phyloP scores from a whole-genome alignment of 2,329 filamentous ascomycete species.

The Pseudopyricularia cyperi region DNA sequence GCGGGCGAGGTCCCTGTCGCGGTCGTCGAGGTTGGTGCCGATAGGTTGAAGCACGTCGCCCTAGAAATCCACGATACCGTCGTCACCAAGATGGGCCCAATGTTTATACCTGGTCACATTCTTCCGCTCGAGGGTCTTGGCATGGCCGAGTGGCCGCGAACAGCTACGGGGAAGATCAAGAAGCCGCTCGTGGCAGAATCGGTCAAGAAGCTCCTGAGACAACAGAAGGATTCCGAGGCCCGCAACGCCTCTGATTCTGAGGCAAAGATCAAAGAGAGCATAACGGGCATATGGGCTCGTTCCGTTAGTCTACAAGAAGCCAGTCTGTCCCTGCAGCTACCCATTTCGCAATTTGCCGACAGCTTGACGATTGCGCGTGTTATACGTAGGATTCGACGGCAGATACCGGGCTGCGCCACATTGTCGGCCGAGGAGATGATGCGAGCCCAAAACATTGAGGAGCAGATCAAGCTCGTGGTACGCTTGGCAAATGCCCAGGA shows the following conservation, averaged over 20 bases:
- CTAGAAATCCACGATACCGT: not conserved
- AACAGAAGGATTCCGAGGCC: not conserved
- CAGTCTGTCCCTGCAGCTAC: not conserved
- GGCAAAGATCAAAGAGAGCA: not conserved
- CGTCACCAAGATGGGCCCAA: not conserved
- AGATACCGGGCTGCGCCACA: not conserved
- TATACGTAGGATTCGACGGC: not conserved
- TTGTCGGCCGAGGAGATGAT: not conserved
- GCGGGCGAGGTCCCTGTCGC: not conserved
- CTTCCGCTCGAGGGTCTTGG: not conserved
- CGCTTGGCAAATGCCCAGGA: not conserved
- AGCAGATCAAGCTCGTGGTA: conserved; percentile 5
- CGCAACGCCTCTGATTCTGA: not conserved
- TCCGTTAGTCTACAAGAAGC: not conserved
- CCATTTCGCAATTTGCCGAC: not conserved
- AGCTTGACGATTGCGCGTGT: not conserved
- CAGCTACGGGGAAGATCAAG: not conserved
- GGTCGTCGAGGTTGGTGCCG: not conserved
- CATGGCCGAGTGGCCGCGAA: not conserved
- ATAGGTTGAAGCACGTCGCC: not conserved
- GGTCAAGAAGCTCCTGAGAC: not conserved
- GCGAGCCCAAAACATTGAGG: conserved; percentile 4
- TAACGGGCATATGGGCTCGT: not conserved
- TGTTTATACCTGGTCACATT: not conserved
- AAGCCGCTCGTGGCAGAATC: not conserved